phyloP scores from a whole-genome alignment of 306 rosid genomes.

The Ormosia semicastrata region DNA sequence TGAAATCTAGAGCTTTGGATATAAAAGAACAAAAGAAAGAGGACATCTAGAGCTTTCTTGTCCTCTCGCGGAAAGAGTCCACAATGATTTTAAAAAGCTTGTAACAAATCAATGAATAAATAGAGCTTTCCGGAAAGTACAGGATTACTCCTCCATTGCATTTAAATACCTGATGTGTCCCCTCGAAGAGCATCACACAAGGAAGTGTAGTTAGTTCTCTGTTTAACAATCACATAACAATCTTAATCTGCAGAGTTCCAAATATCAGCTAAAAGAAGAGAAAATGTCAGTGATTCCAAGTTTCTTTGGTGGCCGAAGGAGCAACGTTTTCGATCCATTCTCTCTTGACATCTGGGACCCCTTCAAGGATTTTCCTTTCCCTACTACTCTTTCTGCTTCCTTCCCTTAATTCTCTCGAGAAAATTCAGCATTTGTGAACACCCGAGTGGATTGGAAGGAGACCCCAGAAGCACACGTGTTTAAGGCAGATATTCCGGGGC shows the following conservation, averaged over 20 bases:
- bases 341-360: conserved; percentile 41
- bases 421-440: conserved; percentile 30
- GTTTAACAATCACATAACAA: background rate
- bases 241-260: background rate
- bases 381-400: conserved; percentile 11
- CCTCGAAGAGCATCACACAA: background rate
- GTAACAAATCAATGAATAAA: background rate
- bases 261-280: background rate
- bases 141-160: background rate
- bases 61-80: no score
- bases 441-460: conserved; percentile 40
- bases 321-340: conserved; percentile 34
- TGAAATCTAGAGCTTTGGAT: no score
- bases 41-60: background rate
- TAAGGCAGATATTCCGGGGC: conserved; percentile 38
- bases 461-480: conserved; percentile 46
- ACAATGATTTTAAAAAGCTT: background rate
- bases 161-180: background rate
- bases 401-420: background rate
- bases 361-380: conserved; percentile 21
- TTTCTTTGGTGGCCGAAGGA: conserved; percentile 32
- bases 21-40: no score
- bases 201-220: background rate
- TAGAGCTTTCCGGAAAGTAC: background rate
- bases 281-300: conserved; percentile 43